Percentiles rank a stretch among this genome's conserved stretches.
These are phyloP conservation scores for Krasilnikovozyma curviuscula DNA, from an alignment of 768 basidiomycete genomes.

Conservation along the genomic window DNA sequence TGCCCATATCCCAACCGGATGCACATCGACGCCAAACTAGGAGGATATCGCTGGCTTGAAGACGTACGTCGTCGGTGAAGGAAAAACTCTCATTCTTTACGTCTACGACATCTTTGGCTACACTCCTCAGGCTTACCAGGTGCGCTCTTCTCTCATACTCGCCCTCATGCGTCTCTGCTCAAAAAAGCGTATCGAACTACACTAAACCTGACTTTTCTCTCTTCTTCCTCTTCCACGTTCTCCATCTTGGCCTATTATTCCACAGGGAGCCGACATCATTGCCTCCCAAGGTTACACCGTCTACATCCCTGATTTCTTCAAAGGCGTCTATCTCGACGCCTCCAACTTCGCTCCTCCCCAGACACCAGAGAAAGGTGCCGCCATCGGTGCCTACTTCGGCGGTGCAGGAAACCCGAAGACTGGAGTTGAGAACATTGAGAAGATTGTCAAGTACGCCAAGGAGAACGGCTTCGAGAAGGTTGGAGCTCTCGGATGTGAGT, in stretches of 20 bases:
- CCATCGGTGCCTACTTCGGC: neutral
- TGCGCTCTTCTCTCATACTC: neutral
- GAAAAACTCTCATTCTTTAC: neutral
- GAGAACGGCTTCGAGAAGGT: neutral
- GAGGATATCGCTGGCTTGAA: neutral
- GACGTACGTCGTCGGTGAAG: neutral
- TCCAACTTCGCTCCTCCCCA: neutral
- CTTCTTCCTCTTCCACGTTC: neutral
- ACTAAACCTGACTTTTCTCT: neutral
- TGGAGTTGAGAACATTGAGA: neutral
- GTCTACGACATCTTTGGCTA: neutral
- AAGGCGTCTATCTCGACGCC: neutral
- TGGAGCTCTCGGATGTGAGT: neutral
- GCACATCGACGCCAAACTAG: neutral
- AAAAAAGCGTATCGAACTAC: too few relatives aligned
- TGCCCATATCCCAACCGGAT: neutral
- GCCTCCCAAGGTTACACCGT: too few relatives aligned
- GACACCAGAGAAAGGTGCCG: neutral
- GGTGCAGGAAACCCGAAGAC: neutral
- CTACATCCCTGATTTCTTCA: neutral
- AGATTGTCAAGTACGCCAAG: conserved; percentile 2
- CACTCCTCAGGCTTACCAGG: neutral
- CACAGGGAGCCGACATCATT: neutral
- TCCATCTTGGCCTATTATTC: neutral
- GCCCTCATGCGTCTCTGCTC: neutral